Evolutionary conservation across 1,139 yeast genomes (phyloP).

Genomic region (Sugiyamaella sp.): DNA sequence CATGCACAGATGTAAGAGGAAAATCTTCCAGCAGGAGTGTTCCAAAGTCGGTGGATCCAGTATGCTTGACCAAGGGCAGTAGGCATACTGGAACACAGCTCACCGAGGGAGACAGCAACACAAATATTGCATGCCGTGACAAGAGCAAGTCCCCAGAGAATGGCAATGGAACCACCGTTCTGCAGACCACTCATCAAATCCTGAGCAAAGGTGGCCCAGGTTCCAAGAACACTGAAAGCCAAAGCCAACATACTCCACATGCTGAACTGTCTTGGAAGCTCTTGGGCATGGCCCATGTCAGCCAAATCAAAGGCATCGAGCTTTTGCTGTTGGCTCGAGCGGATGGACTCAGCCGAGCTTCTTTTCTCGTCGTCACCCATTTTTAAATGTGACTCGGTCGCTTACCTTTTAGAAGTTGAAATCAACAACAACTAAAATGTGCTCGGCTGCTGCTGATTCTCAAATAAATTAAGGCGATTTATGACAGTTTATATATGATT

Average conservation of each 20-base stretch:
- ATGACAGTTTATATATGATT: slow-evolving; percentile 6
- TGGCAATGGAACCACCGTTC: slow-evolving; percentile 35
- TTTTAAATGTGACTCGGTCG: not conserved
- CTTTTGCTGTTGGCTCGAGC: slow-evolving; percentile 17
- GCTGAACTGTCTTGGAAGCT: slow-evolving; percentile 25
- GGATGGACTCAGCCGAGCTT: slow-evolving; percentile 9
- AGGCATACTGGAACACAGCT: slow-evolving; percentile 31
- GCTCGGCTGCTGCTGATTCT: not conserved
- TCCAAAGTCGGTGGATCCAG: slow-evolving; percentile 26
- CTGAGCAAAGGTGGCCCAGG: slow-evolving; percentile 30
- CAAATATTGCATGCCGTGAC: slow-evolving; percentile 33
- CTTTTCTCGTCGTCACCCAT: slow-evolving; percentile 14
- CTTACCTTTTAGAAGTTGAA: not conserved
- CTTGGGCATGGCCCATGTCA: slow-evolving; percentile 28
- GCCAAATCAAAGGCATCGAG: slow-evolving; percentile 26
- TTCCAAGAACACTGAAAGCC: slow-evolving; percentile 29
- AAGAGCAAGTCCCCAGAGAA: slow-evolving; percentile 33
- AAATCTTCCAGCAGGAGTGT: slow-evolving; percentile 27
- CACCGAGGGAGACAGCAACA: slow-evolving; percentile 35
- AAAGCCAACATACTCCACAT: slow-evolving; percentile 28
- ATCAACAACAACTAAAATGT: slow-evolving; percentile 5
- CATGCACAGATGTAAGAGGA: slow-evolving; percentile 29
- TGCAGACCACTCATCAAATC: slow-evolving; percentile 32
- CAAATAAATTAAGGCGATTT: not conserved
- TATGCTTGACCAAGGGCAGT: slow-evolving; percentile 29